A percentile compares a stretch with the other conserved stretches of the same genome.
phyloP scores from a whole-genome alignment of 257 asterid genomes.

The Lycium barbarum region DNA sequence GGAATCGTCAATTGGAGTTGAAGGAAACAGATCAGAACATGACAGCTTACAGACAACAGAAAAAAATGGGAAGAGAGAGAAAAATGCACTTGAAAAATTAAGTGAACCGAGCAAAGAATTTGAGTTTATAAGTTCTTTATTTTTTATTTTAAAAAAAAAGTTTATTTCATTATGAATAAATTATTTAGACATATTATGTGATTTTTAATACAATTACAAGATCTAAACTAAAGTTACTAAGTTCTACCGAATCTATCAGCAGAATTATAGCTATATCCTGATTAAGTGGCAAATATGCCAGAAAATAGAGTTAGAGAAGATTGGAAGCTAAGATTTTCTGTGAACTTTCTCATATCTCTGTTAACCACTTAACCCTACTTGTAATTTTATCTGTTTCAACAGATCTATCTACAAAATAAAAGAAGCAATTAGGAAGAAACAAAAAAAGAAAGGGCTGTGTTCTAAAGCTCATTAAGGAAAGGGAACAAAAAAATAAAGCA shows the following conservation, averaged over 20 bases:
- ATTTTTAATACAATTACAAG: too few relatives aligned
- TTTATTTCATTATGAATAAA: too few relatives aligned
- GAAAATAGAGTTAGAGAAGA: background rate
- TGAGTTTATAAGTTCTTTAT: too few relatives aligned
- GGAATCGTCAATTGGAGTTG: slow-evolving; percentile 49
- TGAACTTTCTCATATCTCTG: slow-evolving; percentile 34
- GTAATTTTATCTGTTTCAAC: slow-evolving; percentile 4
- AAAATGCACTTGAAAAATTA: background rate
- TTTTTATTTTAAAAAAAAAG: too few relatives aligned
- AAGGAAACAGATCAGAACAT: slow-evolving; percentile 43
- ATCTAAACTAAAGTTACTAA: too few relatives aligned
- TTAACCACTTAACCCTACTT: slow-evolving; percentile 29
- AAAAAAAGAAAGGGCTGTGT: slow-evolving; percentile 29
- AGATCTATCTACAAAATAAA: slow-evolving; percentile 50
- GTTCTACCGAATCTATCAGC: too few relatives aligned
- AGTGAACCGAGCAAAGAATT: too few relatives aligned
- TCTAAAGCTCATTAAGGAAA: slow-evolving; percentile 44
- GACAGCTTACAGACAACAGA: slow-evolving; percentile 51
- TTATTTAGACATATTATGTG: too few relatives aligned
- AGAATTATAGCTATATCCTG: too few relatives aligned
- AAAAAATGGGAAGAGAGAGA: slow-evolving; percentile 29
- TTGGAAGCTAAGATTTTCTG: slow-evolving; percentile 8
- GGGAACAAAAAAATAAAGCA: slow-evolving; percentile 28
- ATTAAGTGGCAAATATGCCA: slow-evolving; percentile 32
- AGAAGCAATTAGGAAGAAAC: slow-evolving; percentile 29